A percentile compares a stretch with the other conserved stretches of the same genome.
Evolutionary conservation across 2,329 filamentous ascomycete genomes (phyloP).

Genomic region (Neodidymelliopsis sp.): DNA sequence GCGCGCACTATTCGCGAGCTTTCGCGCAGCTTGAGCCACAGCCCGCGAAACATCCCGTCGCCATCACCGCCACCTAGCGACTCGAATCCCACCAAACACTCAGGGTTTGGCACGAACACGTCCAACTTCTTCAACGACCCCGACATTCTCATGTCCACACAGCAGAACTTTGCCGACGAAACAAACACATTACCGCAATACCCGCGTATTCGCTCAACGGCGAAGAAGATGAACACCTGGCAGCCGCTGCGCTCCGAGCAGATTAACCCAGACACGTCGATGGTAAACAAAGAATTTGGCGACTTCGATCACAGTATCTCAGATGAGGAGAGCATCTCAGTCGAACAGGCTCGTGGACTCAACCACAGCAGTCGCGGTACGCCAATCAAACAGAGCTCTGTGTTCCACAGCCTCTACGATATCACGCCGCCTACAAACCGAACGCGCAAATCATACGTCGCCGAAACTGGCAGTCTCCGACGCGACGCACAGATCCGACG

Average conservation of each 20-base stretch:
- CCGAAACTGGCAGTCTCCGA: slow-evolving; percentile 49
- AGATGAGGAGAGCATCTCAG: slow-evolving; percentile 59
- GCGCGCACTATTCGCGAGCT: slow-evolving; percentile 49
- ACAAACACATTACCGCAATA: slow-evolving; percentile 44
- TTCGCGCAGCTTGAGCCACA: slow-evolving; percentile 46
- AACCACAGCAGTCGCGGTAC: slow-evolving; percentile 49
- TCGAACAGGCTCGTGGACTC: slow-evolving; percentile 64
- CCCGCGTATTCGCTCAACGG: slow-evolving; percentile 48
- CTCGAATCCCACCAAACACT: slow-evolving; percentile 46
- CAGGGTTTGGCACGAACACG: slow-evolving; percentile 36
- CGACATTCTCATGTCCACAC: slow-evolving; percentile 50
- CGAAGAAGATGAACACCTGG: slow-evolving; percentile 50
- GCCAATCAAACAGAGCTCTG: slow-evolving; percentile 57
- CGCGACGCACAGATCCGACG: slow-evolving; percentile 56
- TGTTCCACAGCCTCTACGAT: slow-evolving; percentile 59
- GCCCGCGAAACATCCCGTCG: slow-evolving; percentile 41
- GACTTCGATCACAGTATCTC: slow-evolving; percentile 52
- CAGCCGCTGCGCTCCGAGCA: slow-evolving; percentile 46
- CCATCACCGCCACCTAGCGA: slow-evolving; percentile 43
- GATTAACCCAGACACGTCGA: slow-evolving; percentile 46
- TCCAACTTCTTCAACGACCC: slow-evolving; percentile 45
- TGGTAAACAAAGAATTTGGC: slow-evolving; percentile 49
- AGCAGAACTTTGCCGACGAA: slow-evolving; percentile 47
- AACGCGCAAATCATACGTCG: slow-evolving; percentile 44
- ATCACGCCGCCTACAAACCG: slow-evolving; percentile 53